phyloP scores from a whole-genome alignment of 169 alveolate species.

The Perkinsus olseni region DNA sequence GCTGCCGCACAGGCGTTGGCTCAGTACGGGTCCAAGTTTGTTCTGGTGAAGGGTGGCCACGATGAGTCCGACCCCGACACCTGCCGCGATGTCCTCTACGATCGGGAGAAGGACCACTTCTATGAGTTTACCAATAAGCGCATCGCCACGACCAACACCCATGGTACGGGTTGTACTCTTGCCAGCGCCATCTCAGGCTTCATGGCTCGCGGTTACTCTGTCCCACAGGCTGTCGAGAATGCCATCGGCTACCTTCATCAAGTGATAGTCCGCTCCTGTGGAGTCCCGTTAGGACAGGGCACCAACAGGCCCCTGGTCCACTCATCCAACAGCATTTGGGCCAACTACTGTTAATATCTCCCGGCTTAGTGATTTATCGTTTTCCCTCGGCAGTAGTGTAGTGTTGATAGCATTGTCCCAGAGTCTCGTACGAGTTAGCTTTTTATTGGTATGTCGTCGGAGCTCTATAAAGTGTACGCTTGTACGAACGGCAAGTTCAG shows the following conservation, averaged over 20 bases:
- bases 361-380: not conserved
- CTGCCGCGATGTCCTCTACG: not conserved
- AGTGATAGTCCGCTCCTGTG: not conserved
- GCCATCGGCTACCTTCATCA: not conserved
- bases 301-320: not conserved
- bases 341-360: not conserved
- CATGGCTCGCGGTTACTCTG: not conserved
- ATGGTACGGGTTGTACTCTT: slow-evolving; percentile 1
- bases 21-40: not conserved
- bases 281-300: not conserved
- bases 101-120: not conserved
- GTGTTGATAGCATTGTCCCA: not conserved
- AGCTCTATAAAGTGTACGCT: not conserved
- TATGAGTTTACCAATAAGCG: not conserved
- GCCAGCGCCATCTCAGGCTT: not conserved
- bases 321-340: not conserved
- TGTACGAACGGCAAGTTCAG: not conserved
- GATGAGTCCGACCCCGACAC: not conserved
- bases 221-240: not conserved
- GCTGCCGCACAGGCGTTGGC: not conserved
- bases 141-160: not conserved
- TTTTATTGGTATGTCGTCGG: not conserved
- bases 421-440: not conserved
- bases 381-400: not conserved
- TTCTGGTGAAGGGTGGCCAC: slow-evolving; percentile 1